These are phyloP conservation scores for Leccinum imitatum DNA, from an alignment of 768 basidiomycete genomes.

Conservation along the genomic window DNA sequence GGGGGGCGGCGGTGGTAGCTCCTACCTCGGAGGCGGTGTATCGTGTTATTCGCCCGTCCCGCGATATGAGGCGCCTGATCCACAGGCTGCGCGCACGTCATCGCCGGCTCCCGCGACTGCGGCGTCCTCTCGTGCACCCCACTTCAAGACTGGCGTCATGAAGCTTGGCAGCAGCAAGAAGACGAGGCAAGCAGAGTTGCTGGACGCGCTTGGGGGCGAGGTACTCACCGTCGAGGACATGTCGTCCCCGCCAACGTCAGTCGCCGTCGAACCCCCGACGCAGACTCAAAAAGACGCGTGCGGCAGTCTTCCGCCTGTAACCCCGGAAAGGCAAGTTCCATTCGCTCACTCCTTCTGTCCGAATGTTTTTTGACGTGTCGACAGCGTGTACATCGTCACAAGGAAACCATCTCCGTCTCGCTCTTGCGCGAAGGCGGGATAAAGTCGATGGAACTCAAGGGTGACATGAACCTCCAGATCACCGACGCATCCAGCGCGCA, in stretches of 20 bases:
- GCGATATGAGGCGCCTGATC: conserved; percentile 68
- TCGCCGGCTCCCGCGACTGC: conserved; percentile 42
- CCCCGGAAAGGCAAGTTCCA: conserved; percentile 63
- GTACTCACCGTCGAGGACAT: conserved; percentile 54
- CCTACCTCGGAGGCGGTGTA: conserved; percentile 65
- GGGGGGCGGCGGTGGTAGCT: conserved; percentile 43
- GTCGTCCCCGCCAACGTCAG: conserved; percentile 49
- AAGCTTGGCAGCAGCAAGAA: conserved; percentile 94
- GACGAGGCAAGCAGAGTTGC: conserved; percentile 82
- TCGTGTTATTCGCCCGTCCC: conserved; percentile 73
- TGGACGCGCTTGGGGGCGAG: conserved; percentile 86
- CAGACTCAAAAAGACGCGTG: conserved; percentile 41
- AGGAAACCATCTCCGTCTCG: conserved; percentile 74
- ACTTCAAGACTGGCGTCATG: conserved; percentile 96
- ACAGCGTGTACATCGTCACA: conserved; percentile 81
- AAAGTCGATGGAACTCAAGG: conserved; percentile 87
- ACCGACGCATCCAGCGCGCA: conserved; percentile 72
- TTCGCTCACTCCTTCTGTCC: neutral
- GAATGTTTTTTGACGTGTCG: neutral
- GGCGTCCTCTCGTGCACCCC: conserved; percentile 54
- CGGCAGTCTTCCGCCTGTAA: conserved; percentile 59
- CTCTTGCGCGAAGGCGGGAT: conserved; percentile 90
- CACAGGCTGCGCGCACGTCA: conserved; percentile 44
- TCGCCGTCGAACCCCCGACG: conserved; percentile 33
- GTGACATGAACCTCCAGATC: conserved; percentile 92